Percentiles rank a stretch among this genome's conserved stretches.
These are phyloP conservation scores for Populus tremula DNA, from an alignment of 345 rosid species.

Conservation along the genomic window DNA sequence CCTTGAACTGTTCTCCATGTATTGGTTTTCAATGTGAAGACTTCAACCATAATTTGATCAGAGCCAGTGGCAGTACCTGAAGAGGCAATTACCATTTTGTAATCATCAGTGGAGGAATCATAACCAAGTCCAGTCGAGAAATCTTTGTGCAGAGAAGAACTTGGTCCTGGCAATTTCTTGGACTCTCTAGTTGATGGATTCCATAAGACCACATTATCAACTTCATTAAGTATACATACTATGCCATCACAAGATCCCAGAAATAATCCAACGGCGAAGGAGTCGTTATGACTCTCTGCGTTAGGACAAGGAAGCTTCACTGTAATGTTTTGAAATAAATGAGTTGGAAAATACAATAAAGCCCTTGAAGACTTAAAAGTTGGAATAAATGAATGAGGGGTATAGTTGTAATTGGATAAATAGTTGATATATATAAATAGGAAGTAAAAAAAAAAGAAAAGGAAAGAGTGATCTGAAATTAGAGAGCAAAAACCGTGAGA, in stretches of 20 bases:
- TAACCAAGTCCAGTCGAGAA: conserved; percentile 36
- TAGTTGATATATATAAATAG: no score
- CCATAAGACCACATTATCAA: conserved; percentile 28
- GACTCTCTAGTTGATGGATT: conserved; percentile 32
- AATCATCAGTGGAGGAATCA: conserved; percentile 27
- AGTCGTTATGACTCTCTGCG: neutral
- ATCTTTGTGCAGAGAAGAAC: neutral
- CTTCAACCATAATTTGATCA: conserved; percentile 10
- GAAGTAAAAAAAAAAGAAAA: no score
- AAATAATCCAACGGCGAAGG: conserved; percentile 7
- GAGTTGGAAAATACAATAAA: no score
- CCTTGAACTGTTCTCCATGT: conserved; percentile 21
- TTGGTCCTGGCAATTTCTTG: conserved; percentile 23
- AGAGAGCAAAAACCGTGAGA: no score
- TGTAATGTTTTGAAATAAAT: no score
- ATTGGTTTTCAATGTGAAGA: conserved; percentile 25
- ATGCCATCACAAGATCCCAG: conserved; percentile 43
- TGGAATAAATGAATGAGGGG: no score
- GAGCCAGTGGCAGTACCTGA: neutral
- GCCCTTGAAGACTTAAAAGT: no score
- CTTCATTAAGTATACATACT: conserved; percentile 28
- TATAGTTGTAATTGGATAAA: no score
- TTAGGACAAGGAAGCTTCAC: conserved; percentile 1
- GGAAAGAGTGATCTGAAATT: no score
- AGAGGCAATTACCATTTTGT: conserved; percentile 17